These are phyloP conservation scores for Clathrospora elynae DNA, from an alignment of 2,329 filamentous ascomycete genomes.

Conservation along the genomic window DNA sequence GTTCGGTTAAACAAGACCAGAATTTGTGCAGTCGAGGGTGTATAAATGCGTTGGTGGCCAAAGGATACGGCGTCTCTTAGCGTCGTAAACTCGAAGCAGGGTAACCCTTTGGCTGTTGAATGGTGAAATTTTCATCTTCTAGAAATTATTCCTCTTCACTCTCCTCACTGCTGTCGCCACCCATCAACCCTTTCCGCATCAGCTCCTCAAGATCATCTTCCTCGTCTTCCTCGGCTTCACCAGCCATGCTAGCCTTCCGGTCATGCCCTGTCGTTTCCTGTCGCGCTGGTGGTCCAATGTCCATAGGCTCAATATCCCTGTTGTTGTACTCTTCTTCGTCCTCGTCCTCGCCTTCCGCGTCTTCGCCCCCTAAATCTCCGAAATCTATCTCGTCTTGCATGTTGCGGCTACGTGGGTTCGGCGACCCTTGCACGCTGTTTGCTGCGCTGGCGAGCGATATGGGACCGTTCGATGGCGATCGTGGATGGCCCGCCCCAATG, in stretches of 20 bases:
- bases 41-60: no score
- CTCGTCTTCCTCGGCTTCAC: conserved; percentile 33
- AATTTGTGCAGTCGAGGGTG: no score
- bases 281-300: conserved; percentile 40
- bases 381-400: conserved; percentile 45
- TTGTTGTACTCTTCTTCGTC: conserved; percentile 44
- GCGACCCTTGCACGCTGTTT: conserved; percentile 42
- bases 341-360: conserved; percentile 32
- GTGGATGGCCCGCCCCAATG: conserved; percentile 31
- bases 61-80: no score
- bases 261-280: conserved; percentile 12
- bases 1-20: no score
- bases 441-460: conserved; percentile 53
- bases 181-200: conserved; percentile 50
- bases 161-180: conserved; percentile 49
- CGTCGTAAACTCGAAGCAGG: not conserved
- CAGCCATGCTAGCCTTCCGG: conserved; percentile 17
- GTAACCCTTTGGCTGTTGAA: not conserved
- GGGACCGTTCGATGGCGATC: conserved; percentile 46
- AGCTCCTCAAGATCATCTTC: conserved; percentile 53
- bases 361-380: conserved; percentile 36
- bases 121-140: not conserved
- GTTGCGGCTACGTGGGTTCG: conserved; percentile 27
- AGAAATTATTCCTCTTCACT: conserved; percentile 51
- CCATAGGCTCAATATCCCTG: conserved; percentile 41